These are phyloP conservation scores for Lathyrus oleraceus DNA, from an alignment of 306 rosid species.

Conservation along the genomic window DNA sequence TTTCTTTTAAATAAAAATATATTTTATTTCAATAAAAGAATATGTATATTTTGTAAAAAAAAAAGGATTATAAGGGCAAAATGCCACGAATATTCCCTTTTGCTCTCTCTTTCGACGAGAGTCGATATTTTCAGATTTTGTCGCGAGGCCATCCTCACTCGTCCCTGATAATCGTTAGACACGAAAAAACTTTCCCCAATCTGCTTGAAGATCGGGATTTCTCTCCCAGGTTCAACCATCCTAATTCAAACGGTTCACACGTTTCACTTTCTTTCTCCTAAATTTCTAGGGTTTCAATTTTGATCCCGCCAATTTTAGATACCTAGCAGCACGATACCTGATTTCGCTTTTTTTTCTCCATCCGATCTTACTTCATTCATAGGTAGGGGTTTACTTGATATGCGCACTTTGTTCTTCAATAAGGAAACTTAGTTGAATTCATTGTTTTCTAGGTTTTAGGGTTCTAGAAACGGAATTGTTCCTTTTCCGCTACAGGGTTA, in stretches of 20 bases:
- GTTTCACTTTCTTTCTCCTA: neutral
- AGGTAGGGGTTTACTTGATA: neutral
- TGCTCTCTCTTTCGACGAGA: too few relatives aligned
- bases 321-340: too few relatives aligned
- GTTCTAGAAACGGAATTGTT: conserved; percentile 35
- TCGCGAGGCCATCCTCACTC: neutral
- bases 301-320: neutral
- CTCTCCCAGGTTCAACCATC: neutral
- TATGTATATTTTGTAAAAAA: too few relatives aligned
- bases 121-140: too few relatives aligned
- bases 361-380: neutral
- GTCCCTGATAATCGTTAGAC: neutral
- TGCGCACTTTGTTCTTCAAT: neutral
- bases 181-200: too few relatives aligned
- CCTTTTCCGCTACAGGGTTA: conserved; percentile 15
- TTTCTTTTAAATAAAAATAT: too few relatives aligned
- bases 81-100: too few relatives aligned
- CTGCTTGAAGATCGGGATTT: neutral
- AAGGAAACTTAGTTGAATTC: conserved; percentile 23
- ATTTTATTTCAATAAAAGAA: too few relatives aligned
- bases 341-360: too few relatives aligned
- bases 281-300: neutral
- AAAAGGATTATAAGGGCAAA: too few relatives aligned
- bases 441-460: conserved; percentile 38
- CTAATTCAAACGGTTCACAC: neutral